Percentiles rank a stretch among this genome's conserved stretches.
Conservation (phyloP, 1,284 basidiomycete genomes). For the Tremellales sp. region DNA sequence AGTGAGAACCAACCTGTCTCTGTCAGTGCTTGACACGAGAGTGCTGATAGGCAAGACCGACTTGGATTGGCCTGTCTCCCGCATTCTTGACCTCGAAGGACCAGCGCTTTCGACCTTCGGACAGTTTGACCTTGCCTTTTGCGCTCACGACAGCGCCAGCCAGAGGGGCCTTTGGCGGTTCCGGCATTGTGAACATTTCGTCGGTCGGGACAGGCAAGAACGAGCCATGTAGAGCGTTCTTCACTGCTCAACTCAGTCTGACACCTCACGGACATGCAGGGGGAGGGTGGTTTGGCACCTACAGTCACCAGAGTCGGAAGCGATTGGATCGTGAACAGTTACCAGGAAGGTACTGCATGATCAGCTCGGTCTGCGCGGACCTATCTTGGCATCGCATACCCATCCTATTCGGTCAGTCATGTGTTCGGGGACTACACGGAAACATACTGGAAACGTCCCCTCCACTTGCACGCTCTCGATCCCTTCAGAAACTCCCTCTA, state of each 20-base stretch:
- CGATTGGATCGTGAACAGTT: slow-evolving; percentile 90
- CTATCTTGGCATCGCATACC: slow-evolving; percentile 6
- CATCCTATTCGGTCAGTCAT: slow-evolving; percentile 18
- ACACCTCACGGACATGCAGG: background rate
- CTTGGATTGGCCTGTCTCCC: slow-evolving; percentile 92
- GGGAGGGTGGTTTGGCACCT: slow-evolving; percentile 7
- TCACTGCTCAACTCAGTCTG: slow-evolving; percentile 53
- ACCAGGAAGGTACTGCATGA: slow-evolving; percentile 76
- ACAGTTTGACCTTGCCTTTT: slow-evolving; percentile 69
- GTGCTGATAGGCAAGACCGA: slow-evolving; percentile 30
- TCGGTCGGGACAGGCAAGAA: slow-evolving; percentile 77
- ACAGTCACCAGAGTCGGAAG: slow-evolving; percentile 70
- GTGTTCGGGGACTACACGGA: background rate
- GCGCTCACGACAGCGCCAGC: slow-evolving; percentile 72
- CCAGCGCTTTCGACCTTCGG: slow-evolving; percentile 65
- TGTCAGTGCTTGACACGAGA: background rate
- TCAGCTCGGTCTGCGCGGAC: background rate
- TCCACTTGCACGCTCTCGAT: slow-evolving; percentile 86
- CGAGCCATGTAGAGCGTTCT: slow-evolving; percentile 82
- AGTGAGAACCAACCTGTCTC: slow-evolving; percentile 79
- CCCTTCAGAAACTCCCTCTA: slow-evolving; percentile 39
- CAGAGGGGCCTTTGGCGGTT: slow-evolving; percentile 54
- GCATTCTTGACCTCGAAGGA: slow-evolving; percentile 79
- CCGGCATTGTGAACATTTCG: slow-evolving; percentile 60
- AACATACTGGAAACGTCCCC: slow-evolving; percentile 76